Conservation (phyloP, 1,284 basidiomycete species). For the Apiotrichum laibachii region DNA sequence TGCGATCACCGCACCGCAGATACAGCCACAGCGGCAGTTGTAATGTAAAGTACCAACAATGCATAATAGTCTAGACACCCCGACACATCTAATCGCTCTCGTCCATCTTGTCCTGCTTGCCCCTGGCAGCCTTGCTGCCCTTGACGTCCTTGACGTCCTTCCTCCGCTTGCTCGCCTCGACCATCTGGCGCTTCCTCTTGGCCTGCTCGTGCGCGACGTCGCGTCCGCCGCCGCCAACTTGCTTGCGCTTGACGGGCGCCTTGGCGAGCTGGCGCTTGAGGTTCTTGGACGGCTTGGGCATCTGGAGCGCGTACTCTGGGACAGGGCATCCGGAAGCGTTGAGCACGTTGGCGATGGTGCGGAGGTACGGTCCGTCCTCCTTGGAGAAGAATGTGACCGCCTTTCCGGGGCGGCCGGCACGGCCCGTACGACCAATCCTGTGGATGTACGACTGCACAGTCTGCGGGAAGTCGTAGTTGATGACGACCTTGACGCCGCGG, state of each 20-base stretch:
- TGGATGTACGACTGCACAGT: conserved; percentile 94
- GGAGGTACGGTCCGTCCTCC: conserved; percentile 85
- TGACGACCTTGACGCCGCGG: conserved; percentile 87
- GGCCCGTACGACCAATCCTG: conserved; percentile 90
- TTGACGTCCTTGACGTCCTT: conserved; percentile 26
- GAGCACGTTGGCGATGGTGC: conserved; percentile 94
- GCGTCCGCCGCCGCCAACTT: conserved; percentile 64
- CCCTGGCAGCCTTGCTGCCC: neutral
- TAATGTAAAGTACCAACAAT: neutral
- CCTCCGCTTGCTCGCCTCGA: conserved; percentile 48
- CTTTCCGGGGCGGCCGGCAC: conserved; percentile 84
- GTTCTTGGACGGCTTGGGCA: conserved; percentile 85
- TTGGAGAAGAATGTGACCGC: conserved; percentile 95
- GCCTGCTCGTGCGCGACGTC: conserved; percentile 69
- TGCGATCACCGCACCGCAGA: no score
- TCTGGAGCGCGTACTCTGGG: conserved; percentile 82
- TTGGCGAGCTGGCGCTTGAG: conserved; percentile 80
- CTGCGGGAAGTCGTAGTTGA: conserved; percentile 95
- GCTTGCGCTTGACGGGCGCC: conserved; percentile 67
- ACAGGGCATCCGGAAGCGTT: conserved; percentile 82
- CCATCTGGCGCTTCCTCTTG: conserved; percentile 64
- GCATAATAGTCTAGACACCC: neutral
- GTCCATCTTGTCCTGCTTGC: conserved; percentile 4
- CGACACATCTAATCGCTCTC: conserved; percentile 1
- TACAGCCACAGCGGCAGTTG: no score